Percentiles rank a stretch among this genome's conserved stretches.
These are phyloP conservation scores for Linum trigynum DNA, from an alignment of 345 rosid genomes.

Conservation along the genomic window DNA sequence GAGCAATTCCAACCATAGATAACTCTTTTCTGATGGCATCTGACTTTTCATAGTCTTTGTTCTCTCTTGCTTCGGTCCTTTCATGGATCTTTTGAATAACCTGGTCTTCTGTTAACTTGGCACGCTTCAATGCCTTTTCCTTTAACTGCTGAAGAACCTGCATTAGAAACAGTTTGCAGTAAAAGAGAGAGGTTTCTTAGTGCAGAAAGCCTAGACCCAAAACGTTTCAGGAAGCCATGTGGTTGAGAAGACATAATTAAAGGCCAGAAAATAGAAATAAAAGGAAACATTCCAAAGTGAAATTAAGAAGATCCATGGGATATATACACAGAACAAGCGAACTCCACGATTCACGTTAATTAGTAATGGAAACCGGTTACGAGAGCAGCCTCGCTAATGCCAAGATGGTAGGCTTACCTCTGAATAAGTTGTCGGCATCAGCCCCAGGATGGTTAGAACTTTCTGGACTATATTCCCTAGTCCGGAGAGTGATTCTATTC, in stretches of 20 bases:
- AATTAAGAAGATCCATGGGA: neutral
- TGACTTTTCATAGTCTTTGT: constrained; percentile 76
- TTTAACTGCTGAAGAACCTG: constrained; percentile 69
- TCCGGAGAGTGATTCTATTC: constrained; percentile 64
- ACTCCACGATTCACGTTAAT: too few relatives aligned
- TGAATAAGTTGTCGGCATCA: constrained; percentile 63
- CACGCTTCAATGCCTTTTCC: constrained; percentile 70
- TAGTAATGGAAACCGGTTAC: neutral
- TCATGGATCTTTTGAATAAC: constrained; percentile 51
- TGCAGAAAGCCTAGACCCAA: neutral
- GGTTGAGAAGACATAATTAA: too few relatives aligned
- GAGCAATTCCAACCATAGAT: constrained; percentile 65
- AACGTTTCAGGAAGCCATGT: neutral
- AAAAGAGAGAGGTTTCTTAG: neutral
- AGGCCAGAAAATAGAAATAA: too few relatives aligned
- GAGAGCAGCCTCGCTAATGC: neutral
- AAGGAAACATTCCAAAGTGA: neutral
- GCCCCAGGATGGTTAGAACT: constrained; percentile 51
- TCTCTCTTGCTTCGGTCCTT: constrained; percentile 59
- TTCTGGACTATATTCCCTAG: constrained; percentile 55
- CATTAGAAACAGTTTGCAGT: constrained; percentile 9
- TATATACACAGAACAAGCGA: too few relatives aligned
- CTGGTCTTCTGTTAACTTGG: constrained; percentile 54
- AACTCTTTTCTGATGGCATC: constrained; percentile 76
- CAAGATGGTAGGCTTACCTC: constrained; percentile 40